Evolutionary conservation across 2,329 filamentous ascomycete species (phyloP), one percentile per base, ranked within the genome.

Genomic region (Phyllosticta paracitricarpa): DNA sequence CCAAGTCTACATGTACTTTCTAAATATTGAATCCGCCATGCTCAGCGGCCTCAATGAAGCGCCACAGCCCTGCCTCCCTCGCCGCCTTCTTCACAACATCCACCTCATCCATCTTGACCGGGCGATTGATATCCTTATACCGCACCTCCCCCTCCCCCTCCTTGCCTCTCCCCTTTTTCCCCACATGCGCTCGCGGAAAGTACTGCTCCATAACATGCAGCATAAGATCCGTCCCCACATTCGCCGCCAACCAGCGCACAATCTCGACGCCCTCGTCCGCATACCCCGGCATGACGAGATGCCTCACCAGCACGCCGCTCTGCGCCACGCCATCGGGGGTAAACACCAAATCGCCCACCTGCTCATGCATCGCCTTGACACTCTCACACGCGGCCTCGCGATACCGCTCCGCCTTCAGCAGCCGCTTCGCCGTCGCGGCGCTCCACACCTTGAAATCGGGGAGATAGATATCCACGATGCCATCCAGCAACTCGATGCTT

Each of bases 161-260:
- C 10, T 26, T 33, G 5, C 54, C 56, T 10, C 61, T 22, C 62
- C 68, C 61, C 78, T 76, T 66, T 76, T 91, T 93, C 3, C 90
- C 90, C 0, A 95, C 90, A 71, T 95, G 85, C 0, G 89, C 90
- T 65, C 88, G 83, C 0, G 89, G 89, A 64, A 85, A 85, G 69
- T 94, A 94, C 74, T 95, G 90, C 73, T 95, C 89, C 89, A 94
- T 94, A 65, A 95, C 86, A 70, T 95, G 87, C 63, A 94, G 82
- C 73, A 92, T 93, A 53, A 88, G 79, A 71, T 94, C 89, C 61
- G 77, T 81, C 3, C 87, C 89, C 2, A 95, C 80, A 58, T 91
- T 83, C 28, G 82, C 77, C 0, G 89, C 89, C 17, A 95, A 77
- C 80, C 89, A 95, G 64, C 77, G 79, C 79, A 95, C 87, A 63